Conservation (phyloP, 2,329 filamentous ascomycete species). For the Fusarium metavorans region DNA sequence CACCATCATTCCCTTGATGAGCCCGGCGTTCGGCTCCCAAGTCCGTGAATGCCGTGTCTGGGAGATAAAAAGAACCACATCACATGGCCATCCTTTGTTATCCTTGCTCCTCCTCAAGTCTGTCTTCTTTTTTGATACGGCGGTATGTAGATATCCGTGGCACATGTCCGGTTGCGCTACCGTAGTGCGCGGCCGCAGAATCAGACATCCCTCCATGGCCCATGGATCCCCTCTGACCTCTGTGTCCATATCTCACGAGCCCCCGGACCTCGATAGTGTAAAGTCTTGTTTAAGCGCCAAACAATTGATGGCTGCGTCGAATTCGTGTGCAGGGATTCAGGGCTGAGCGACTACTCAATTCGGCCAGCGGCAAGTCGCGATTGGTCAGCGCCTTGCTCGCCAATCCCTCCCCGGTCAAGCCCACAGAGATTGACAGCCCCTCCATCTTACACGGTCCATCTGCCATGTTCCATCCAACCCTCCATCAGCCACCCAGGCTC, state of each 20-base stretch:
- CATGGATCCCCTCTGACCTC: neutral
- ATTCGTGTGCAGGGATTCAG: slow-evolving; percentile 35
- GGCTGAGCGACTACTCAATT: slow-evolving; percentile 45
- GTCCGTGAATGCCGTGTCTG: neutral
- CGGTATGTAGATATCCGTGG: slow-evolving; percentile 40
- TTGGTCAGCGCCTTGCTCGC: slow-evolving; percentile 36
- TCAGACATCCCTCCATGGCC: neutral
- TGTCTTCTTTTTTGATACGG: slow-evolving; percentile 10
- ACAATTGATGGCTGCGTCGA: slow-evolving; percentile 5
- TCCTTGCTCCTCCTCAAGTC: slow-evolving; percentile 12
- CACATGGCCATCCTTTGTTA: slow-evolving; percentile 25
- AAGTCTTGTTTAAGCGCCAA: slow-evolving; percentile 15
- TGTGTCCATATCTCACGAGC: neutral
- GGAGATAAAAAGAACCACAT: slow-evolving; percentile 14
- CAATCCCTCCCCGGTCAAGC: slow-evolving; percentile 39
- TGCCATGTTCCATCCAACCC: slow-evolving; percentile 3
- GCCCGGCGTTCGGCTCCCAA: neutral
- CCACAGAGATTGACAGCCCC: slow-evolving; percentile 34
- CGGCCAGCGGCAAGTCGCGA: slow-evolving; percentile 36
- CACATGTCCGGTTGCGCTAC: slow-evolving; percentile 21
- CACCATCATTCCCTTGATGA: slow-evolving; percentile 10
- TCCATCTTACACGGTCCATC: slow-evolving; percentile 14
- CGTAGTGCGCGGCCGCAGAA: slow-evolving; percentile 15
- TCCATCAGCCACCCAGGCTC: slow-evolving; percentile 7
- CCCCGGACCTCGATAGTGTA: neutral